Evolutionary conservation across 441 rosid species (phyloP).

Genomic region (Gossypium schwendimanii): DNA sequence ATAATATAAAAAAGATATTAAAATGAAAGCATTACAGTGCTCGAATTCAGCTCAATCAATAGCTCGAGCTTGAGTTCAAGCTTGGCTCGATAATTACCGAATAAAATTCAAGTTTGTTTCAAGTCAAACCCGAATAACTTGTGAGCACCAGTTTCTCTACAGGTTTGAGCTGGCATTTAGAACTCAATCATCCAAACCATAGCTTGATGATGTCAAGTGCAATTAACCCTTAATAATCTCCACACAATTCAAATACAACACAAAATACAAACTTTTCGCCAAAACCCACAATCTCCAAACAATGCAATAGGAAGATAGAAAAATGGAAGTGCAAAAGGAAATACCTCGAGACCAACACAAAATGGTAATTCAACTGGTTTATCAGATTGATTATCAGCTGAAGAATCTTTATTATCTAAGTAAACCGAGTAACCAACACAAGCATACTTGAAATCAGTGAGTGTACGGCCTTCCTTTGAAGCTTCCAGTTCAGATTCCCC

Average conservation of each 20-base stretch:
- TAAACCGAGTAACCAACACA: conserved; percentile 41
- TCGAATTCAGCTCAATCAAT: too few relatives aligned
- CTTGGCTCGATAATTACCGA: too few relatives aligned
- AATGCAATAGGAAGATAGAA: neutral
- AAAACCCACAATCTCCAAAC: neutral
- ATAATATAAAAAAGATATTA: too few relatives aligned
- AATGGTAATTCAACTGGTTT: conserved; percentile 31
- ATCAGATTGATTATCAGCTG: conserved; percentile 17
- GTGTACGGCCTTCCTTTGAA: conserved; percentile 31
- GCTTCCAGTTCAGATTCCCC: conserved; percentile 32
- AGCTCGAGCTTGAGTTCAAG: too few relatives aligned
- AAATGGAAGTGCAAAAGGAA: neutral
- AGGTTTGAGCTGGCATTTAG: too few relatives aligned
- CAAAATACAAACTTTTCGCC: neutral
- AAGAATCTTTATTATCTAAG: conserved; percentile 25
- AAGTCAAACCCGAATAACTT: too few relatives aligned
- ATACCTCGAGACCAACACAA: conserved; percentile 44
- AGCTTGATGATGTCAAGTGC: too few relatives aligned
- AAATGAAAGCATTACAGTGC: too few relatives aligned
- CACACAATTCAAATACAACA: neutral
- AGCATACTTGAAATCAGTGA: conserved; percentile 32
- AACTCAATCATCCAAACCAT: too few relatives aligned
- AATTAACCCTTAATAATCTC: neutral
- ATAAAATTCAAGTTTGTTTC: too few relatives aligned
- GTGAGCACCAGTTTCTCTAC: too few relatives aligned